Percentiles rank a stretch among this genome's conserved stretches.
phyloP scores from a whole-genome alignment of 164 flowering plant species.

The Vitis cinerea region DNA sequence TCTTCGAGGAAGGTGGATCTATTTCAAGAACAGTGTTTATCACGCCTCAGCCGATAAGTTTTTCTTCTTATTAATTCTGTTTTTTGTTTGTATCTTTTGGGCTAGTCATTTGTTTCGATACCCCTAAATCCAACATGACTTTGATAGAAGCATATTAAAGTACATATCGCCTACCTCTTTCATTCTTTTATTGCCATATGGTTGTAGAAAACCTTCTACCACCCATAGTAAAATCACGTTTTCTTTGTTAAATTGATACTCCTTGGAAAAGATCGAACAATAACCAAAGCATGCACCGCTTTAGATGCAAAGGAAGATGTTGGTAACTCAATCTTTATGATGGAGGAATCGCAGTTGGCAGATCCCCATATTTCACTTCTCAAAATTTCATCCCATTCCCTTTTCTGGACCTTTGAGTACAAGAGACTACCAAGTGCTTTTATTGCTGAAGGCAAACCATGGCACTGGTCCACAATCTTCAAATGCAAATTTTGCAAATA shows the following conservation, averaged over 20 bases:
- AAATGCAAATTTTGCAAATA: no score
- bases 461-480: no score
- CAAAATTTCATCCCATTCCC: background rate
- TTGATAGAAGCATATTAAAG: background rate
- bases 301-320: background rate
- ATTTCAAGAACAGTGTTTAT: no score
- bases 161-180: background rate
- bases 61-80: no score
- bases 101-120: no score
- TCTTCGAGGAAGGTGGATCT: no score
- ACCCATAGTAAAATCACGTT: background rate
- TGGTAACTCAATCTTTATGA: background rate
- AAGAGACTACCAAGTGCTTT: background rate
- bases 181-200: background rate
- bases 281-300: background rate
- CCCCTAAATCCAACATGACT: no score
- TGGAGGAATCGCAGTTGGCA: background rate
- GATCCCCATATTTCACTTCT: background rate
- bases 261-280: background rate
- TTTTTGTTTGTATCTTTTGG: no score
- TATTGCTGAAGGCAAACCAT: background rate
- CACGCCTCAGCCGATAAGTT: no score
- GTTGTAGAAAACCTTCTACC: background rate
- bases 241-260: no score
- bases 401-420: background rate